These are phyloP conservation scores for Thuidium tamariscinum DNA, from an alignment of 225 moss, liverwort and hornwort species.

Conservation along the genomic window DNA sequence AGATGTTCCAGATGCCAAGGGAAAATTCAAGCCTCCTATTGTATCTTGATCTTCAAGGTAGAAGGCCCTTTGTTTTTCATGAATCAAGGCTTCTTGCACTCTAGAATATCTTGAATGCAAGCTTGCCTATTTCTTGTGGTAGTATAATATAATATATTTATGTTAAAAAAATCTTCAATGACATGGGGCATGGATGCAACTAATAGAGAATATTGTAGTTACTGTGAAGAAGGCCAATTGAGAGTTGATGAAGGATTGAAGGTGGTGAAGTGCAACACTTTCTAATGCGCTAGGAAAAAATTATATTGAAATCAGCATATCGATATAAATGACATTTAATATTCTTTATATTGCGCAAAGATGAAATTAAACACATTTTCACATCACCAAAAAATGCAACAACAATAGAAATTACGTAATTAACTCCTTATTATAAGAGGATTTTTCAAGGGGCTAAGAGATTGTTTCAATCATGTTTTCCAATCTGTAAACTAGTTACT, in stretches of 20 bases:
- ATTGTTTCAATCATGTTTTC: no score
- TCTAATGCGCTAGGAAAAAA: not conserved
- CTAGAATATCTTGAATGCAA: not conserved
- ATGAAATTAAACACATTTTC: not conserved
- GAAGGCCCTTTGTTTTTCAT: not conserved
- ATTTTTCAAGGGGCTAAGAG: no score
- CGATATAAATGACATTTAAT: not conserved
- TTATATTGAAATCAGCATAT: not conserved
- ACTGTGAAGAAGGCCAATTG: accelerated
- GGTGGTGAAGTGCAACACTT: not conserved
- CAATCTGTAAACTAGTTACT: no score
- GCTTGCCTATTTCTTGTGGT: not conserved
- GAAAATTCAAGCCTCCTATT: no score
- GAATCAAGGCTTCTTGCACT: not conserved
- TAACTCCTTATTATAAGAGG: no score
- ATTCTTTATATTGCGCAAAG: accelerated
- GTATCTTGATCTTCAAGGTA: not conserved
- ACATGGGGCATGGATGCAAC: accelerated
- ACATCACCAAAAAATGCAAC: not conserved
- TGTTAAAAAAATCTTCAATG: not conserved
- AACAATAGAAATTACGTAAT: not conserved
- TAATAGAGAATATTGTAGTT: accelerated
- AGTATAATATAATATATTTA: not conserved
- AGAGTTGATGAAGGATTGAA: accelerated
- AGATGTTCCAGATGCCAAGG: no score